A percentile compares a stretch with the other conserved stretches of the same genome.
These are phyloP conservation scores for Brassica carinata DNA, from an alignment of 345 rosid genomes.

Conservation along the genomic window DNA sequence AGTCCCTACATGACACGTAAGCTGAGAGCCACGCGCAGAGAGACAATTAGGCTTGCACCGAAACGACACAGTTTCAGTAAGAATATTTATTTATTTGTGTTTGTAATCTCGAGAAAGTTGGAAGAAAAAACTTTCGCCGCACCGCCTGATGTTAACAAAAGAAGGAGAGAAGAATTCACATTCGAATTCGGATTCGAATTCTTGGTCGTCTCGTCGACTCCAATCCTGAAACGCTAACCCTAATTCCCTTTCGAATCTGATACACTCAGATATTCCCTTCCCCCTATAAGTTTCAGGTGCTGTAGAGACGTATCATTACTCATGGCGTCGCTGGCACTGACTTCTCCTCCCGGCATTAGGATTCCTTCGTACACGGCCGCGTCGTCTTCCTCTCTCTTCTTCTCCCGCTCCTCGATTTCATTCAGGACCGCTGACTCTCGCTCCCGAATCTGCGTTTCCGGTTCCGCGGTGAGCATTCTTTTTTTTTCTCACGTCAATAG, in stretches of 20 bases:
- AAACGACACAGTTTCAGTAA: slow-evolving; percentile 31
- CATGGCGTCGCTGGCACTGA: slow-evolving; percentile 53
- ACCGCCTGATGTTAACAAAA: slow-evolving; percentile 22
- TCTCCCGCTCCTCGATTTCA: slow-evolving; percentile 41
- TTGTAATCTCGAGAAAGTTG: slow-evolving; percentile 7
- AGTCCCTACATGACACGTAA: slow-evolving; percentile 25
- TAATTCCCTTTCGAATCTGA: slow-evolving; percentile 5
- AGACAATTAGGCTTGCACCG: background rate
- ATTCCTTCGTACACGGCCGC: slow-evolving; percentile 38
- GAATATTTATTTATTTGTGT: background rate
- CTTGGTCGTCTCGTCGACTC: background rate
- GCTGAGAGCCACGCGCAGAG: background rate
- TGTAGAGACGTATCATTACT: slow-evolving; percentile 17
- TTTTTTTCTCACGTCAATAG: background rate
- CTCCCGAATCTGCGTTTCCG: slow-evolving; percentile 36
- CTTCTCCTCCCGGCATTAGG: slow-evolving; percentile 43
- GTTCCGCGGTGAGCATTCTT: slow-evolving; percentile 43
- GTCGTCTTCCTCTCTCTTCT: slow-evolving; percentile 41
- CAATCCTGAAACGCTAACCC: background rate
- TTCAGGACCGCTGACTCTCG: slow-evolving; percentile 33
- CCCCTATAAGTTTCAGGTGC: slow-evolving; percentile 10
- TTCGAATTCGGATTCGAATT: background rate
- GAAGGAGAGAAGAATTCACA: slow-evolving; percentile 1
- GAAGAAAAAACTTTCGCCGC: slow-evolving; percentile 26
- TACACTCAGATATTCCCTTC: slow-evolving; percentile 13